A percentile compares a stretch with the other conserved stretches of the same genome.
These are phyloP conservation scores for Chalciporus piperatus DNA, from an alignment of 768 basidiomycete species.

Conservation along the genomic window DNA sequence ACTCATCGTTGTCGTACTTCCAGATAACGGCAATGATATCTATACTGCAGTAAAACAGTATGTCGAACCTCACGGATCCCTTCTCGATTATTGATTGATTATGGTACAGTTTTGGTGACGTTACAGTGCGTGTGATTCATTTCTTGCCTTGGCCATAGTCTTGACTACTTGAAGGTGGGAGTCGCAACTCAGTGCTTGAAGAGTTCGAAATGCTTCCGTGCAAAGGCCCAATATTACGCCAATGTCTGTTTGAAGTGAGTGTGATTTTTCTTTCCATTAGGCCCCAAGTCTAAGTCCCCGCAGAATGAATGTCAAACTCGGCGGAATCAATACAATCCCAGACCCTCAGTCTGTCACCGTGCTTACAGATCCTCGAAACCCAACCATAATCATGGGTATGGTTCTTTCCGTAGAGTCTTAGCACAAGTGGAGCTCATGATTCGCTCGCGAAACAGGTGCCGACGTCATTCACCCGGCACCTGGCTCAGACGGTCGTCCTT, in stretches of 20 bases:
- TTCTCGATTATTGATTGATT: slow-evolving; percentile 1
- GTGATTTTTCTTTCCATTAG: background rate
- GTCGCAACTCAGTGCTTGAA: slow-evolving; percentile 81
- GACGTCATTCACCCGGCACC: slow-evolving; percentile 85
- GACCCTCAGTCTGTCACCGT: slow-evolving; percentile 63
- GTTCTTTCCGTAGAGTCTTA: background rate
- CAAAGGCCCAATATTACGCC: slow-evolving; percentile 75
- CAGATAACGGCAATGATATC: slow-evolving; percentile 72
- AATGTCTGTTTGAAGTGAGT: slow-evolving; percentile 78
- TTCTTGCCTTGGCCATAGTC: background rate
- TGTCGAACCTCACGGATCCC: slow-evolving; percentile 24
- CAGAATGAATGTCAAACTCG: slow-evolving; percentile 82
- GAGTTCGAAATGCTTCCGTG: slow-evolving; percentile 58
- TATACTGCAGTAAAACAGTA: slow-evolving; percentile 80
- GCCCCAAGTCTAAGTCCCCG: background rate
- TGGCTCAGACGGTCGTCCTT: slow-evolving; percentile 76
- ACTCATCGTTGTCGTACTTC: slow-evolving; percentile 66
- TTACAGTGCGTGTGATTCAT: slow-evolving; percentile 38
- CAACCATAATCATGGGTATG: slow-evolving; percentile 79
- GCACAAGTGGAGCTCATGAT: background rate
- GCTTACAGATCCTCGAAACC: slow-evolving; percentile 66
- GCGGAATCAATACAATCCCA: slow-evolving; percentile 79
- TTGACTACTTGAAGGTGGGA: slow-evolving; percentile 46
- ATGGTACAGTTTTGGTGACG: slow-evolving; percentile 64
- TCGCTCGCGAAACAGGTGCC: slow-evolving; percentile 46